phyloP scores from a whole-genome alignment of 257 asterid genomes.

The Phtheirospermum japonicum region DNA sequence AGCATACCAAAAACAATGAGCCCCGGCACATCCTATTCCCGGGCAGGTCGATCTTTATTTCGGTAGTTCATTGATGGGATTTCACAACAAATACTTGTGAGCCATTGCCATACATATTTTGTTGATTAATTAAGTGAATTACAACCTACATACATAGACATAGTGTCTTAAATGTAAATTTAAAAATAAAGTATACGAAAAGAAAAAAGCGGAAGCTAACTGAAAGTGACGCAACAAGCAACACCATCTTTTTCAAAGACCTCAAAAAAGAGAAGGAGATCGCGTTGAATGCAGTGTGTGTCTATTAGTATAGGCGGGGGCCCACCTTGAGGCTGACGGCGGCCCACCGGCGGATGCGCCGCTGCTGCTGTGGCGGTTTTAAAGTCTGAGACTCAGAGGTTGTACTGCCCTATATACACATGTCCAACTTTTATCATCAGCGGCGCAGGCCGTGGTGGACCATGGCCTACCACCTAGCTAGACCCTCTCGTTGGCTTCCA shows the following conservation, averaged over 20 bases:
- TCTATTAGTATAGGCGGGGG: not conserved
- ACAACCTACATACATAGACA: not conserved
- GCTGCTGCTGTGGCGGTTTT: constrained; percentile 25
- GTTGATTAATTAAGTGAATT: not conserved
- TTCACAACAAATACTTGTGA: too few species aligned
- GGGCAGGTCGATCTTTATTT: too few species aligned
- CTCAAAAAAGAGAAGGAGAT: constrained; percentile 20
- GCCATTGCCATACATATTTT: too few species aligned
- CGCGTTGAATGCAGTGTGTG: constrained; percentile 19
- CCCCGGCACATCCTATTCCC: too few species aligned
- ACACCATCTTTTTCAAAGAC: constrained; percentile 38
- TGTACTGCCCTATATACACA: not conserved
- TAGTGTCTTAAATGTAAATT: not conserved
- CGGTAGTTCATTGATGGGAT: too few species aligned
- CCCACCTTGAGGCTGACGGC: constrained; percentile 28
- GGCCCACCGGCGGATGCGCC: constrained; percentile 37
- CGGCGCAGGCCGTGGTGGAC: not conserved
- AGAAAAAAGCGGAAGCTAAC: not conserved
- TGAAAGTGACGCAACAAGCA: constrained; percentile 37
- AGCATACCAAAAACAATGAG: too few species aligned
- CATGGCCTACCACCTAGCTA: not conserved
- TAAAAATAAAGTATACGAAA: not conserved
- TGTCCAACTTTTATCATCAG: constrained; percentile 16
- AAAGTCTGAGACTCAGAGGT: not conserved
- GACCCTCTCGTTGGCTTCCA: not conserved